Base-by-base conservation (phyloP, 1,284 basidiomycete genomes). In the Coriolopsis trogii region DNA sequence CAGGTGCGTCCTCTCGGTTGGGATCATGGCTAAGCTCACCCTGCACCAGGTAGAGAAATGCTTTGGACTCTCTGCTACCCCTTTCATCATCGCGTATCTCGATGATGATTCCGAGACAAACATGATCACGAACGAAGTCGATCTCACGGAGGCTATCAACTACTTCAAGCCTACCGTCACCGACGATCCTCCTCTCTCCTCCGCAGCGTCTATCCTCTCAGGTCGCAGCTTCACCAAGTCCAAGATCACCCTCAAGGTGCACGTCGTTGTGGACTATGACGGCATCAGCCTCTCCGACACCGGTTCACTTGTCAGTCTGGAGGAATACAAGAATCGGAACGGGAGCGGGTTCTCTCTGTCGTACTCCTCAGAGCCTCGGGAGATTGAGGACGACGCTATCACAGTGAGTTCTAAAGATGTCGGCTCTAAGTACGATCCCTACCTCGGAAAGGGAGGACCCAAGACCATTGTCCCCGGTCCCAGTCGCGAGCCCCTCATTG, bases 271-370 rank as follows among this genome's bases (percentile, higher is more conserved):
- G 51, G 92, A 94, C 58, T 94, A 93, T 62, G 93, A 95, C 64
- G 91, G 92, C 0, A 92, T 89, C n/a, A 91, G 87, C 67, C 75
- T 95, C 50, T 93, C 90, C 13, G 93, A 95, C 62, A 91, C 91
- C 1, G 85, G 83, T 6, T 93, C 91, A 10, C 74, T 94, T 12
- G 81, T 80, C 36, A 91, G 88, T 62, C 63, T 86, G 60, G 89
- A 91, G 21, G 90, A 91, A 55, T 88, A 85, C 70, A 76, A 70
- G 60, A 75, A 74, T 41, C 72, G 78, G 47, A 87, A 84, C 59
- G 76, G 73, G 46, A 88, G 84, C 59, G 78, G 81, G 41, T 71
- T 74, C 31, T 84, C 82, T 2, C 76, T 87, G 55, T 78, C 80
- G 1, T 74, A 82, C 33, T 66, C 61, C 15, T 51, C 60, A 8